Evolutionary conservation across 2,329 filamentous ascomycete genomes (phyloP), one percentile per base, ranked within the genome.

Genomic region (Dactylonectria macrodidyma): DNA sequence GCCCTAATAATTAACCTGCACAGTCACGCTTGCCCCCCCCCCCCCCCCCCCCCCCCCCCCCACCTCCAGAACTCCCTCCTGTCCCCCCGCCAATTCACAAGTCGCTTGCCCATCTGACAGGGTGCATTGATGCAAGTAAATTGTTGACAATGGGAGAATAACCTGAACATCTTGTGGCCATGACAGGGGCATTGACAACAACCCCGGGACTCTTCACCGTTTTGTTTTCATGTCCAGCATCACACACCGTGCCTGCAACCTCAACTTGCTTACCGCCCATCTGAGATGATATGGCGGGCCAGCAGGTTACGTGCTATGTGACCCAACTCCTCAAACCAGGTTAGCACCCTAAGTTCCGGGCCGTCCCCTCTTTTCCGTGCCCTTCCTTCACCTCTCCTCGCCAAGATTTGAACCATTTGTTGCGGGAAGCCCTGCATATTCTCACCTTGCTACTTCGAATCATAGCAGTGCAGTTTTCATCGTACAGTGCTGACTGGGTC

Each of bases 401-500:
- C 54, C 12, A 51, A 38, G 46, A 7, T 4, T 47, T 41, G 22
- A 19, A 19, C 19, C 16, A 33, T 11, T 54, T 5, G 30, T 59
- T 33, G n/a, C 12, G 7, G 36, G 24, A 57, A 14, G 36, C 46
- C 9, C 16, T 11, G 52, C 47, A 52, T 51, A 36, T 34, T 48
- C 54, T 64, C 66, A 71, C 62, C 54, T 64, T 48, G 55, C 36
- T 65, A 46, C 61, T 19, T 19, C 19, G 19, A 19, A 19, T 19
- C 36, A 22, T 33, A 26, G 59, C 51, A 56, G 66, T 22, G 54
- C 54, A 41, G 57, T 57, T 62, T 56, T 50, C 63, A 67, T 51
- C 58, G 58, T 65, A 75, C 73, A 74, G 67, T 71, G 67, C 50
- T 62, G 69, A 66, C 64, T 62, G 66, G 58, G 38, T 33, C 70